Evolutionary conservation across 78 protist species (phyloP), one percentile per base, ranked within the genome.

Genomic region (Cyanophora paradoxa): DNA sequence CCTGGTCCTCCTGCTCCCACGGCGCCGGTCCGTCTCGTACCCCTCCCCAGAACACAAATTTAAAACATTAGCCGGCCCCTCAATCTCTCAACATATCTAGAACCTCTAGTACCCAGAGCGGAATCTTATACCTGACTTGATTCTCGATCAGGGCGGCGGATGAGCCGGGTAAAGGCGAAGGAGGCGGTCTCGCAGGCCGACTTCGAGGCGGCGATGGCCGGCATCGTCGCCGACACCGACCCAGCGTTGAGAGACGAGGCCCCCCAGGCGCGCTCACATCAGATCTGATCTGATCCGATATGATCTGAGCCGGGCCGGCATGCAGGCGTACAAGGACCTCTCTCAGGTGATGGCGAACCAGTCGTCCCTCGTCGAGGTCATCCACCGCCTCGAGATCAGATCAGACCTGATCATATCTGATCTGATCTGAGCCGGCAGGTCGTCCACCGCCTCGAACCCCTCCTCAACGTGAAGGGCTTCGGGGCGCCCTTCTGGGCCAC

Each of bases 1-100:
- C 67, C n/a, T 80, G 20, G 41, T 33, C n/a, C 4, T 39, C 67
- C 24, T 80, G 84, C 68, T 40, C 66, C 37, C 84, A 80, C 52
- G 84, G 84, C 70, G 83, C 83, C 31, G 83, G 83, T 2, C n/a
- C n/a, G n/a, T n/a, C n/a, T n/a, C n/a, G n/a, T n/a, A n/a, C n/a
- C n/a, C n/a, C n/a, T n/a, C n/a, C n/a, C n/a, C n/a, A n/a, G n/a
- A n/a, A n/a, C n/a, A n/a, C n/a, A n/a, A n/a, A n/a, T n/a, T n/a
- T n/a, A n/a, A n/a, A n/a, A n/a, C n/a, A n/a, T n/a, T n/a, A n/a
- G n/a, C n/a, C n/a, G n/a, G n/a, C n/a, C n/a, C n/a, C n/a, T n/a
- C n/a, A n/a, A n/a, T n/a, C n/a, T n/a, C n/a, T n/a, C n/a, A n/a
- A n/a, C n/a, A n/a, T n/a, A n/a, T n/a, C n/a, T n/a, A n/a, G n/a